Conservation (phyloP, 176 grass and related monocot species). For the Puccinellia tenuiflora region DNA sequence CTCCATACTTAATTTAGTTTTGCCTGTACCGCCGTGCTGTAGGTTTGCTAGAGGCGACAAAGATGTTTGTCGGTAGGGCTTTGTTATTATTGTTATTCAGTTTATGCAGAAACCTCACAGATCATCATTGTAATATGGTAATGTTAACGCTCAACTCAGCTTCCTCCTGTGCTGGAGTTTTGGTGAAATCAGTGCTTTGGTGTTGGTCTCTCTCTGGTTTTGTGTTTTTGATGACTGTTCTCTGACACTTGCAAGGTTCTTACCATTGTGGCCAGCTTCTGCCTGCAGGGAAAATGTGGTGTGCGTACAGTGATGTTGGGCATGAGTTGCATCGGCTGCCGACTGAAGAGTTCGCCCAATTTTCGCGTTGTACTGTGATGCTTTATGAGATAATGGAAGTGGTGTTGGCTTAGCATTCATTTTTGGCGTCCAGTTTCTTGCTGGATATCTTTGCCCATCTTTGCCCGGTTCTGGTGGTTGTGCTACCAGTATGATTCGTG, state of each 20-base stretch:
- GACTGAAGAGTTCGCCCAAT: no score
- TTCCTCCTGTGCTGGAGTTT: slow-evolving; percentile 19
- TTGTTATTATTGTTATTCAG: background rate
- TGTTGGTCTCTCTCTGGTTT: no score
- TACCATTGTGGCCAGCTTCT: background rate
- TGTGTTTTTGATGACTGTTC: background rate
- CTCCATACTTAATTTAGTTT: background rate
- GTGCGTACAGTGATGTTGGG: background rate
- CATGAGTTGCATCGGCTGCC: background rate
- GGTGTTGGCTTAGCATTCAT: no score
- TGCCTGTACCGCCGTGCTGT: no score
- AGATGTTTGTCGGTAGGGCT: slow-evolving; percentile 33
- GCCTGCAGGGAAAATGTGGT: background rate
- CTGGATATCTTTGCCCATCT: background rate
- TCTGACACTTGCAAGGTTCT: background rate
- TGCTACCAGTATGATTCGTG: background rate
- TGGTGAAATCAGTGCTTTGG: background rate
- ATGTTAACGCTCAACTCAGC: slow-evolving; percentile 29
- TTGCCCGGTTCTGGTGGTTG: background rate
- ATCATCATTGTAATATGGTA: slow-evolving; percentile 52
- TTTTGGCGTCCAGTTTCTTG: background rate
- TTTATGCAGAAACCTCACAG: slow-evolving; percentile 47
- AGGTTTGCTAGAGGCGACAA: slow-evolving; percentile 20
- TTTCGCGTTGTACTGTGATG: background rate
- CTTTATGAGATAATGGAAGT: background rate